Percentiles rank a stretch among this genome's conserved stretches.
Conservation (phyloP, 1,284 basidiomycete genomes). For the Crucibulum cyathiforme region DNA sequence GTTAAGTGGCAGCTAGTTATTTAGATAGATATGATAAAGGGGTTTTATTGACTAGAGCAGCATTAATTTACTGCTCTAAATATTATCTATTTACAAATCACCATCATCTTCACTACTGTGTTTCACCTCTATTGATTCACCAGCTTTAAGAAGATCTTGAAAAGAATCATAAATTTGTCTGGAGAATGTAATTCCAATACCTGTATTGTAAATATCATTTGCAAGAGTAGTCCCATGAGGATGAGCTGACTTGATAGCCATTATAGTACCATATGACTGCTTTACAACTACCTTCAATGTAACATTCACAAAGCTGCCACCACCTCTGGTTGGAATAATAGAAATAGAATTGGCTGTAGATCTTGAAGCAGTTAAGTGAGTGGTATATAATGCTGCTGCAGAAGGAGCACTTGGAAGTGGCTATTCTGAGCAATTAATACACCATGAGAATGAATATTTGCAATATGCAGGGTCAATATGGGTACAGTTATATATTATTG, state of each 20-base stretch:
- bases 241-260: background rate
- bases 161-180: too few species aligned
- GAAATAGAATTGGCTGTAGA: background rate
- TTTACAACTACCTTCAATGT: background rate
- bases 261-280: background rate
- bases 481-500: background rate
- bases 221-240: too few species aligned
- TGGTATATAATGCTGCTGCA: background rate
- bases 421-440: background rate
- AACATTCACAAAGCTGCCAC: background rate
- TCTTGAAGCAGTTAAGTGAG: background rate
- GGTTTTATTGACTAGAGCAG: too few species aligned
- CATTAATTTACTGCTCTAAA: too few species aligned
- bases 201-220: too few species aligned
- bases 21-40: too few species aligned
- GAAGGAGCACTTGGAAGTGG: background rate
- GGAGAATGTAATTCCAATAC: too few species aligned
- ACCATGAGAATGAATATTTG: background rate
- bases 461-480: background rate
- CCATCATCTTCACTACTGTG: too few species aligned
- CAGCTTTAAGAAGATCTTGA: too few species aligned
- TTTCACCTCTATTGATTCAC: too few species aligned
- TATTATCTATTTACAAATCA: too few species aligned
- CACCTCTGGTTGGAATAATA: background rate
- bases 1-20: too few species aligned